Percentiles rank a stretch among this genome's conserved stretches.
Evolutionary conservation across 805 yeast species (phyloP).

Genomic region (Metschnikowia dekortorum): DNA sequence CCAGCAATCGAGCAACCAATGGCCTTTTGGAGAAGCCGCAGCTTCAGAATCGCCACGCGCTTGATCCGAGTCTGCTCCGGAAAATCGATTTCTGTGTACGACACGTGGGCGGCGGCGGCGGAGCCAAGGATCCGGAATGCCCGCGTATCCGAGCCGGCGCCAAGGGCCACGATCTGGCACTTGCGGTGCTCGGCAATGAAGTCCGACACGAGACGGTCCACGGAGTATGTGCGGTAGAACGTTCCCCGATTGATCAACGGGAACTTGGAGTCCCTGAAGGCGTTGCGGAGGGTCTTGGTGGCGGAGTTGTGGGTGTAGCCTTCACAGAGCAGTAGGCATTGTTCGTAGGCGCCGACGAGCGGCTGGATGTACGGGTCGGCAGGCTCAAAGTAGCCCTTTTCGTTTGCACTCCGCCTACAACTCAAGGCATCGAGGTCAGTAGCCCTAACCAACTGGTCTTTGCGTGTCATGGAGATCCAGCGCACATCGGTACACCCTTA

Average conservation of each 20-base stretch:
- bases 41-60: slow-evolving; percentile 40
- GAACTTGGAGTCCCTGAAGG: slow-evolving; percentile 42
- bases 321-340: slow-evolving; percentile 34
- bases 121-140: slow-evolving; percentile 46
- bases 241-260: slow-evolving; percentile 75
- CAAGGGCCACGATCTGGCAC: slow-evolving; percentile 63
- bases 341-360: slow-evolving; percentile 33
- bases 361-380: slow-evolving; percentile 32
- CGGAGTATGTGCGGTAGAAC: slow-evolving; percentile 52
- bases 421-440: slow-evolving; percentile 74
- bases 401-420: slow-evolving; percentile 52
- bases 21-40: slow-evolving; percentile 25
- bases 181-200: slow-evolving; percentile 31
- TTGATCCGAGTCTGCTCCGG: slow-evolving; percentile 50
- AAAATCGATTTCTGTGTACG: slow-evolving; percentile 63
- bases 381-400: slow-evolving; percentile 43
- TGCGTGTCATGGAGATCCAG: slow-evolving; percentile 9
- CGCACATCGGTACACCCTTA: not conserved
- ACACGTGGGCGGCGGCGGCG: slow-evolving; percentile 18
- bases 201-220: slow-evolving; percentile 42
- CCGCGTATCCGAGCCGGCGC: slow-evolving; percentile 79
- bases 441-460: slow-evolving; percentile 44
- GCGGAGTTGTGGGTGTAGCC: slow-evolving; percentile 40
- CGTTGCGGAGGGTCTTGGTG: slow-evolving; percentile 34
- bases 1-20: slow-evolving; percentile 4